Evolutionary conservation across 495 filamentous ascomycete genomes (phyloP).

Genomic region (Penicillium coffeae): DNA sequence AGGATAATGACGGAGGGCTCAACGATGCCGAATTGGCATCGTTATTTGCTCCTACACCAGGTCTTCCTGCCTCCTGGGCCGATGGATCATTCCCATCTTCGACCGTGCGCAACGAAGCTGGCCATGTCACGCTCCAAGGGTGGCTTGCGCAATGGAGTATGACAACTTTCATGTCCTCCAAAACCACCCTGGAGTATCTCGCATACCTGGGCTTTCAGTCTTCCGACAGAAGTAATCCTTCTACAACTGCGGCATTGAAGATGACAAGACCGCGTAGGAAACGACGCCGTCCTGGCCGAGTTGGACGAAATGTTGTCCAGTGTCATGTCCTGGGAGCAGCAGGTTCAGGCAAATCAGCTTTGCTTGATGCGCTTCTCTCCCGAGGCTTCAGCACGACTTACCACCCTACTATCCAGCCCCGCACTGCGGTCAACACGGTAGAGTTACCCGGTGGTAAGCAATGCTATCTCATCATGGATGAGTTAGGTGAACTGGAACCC

Average conservation of each 20-base stretch:
- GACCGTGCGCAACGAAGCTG: slow-evolving; percentile 91
- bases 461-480: slow-evolving; percentile 92
- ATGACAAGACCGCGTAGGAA: slow-evolving; percentile 87
- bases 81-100: slow-evolving; percentile 93
- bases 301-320: slow-evolving; percentile 93
- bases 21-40: slow-evolving; percentile 78
- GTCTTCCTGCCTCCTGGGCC: slow-evolving; percentile 78
- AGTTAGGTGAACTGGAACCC: slow-evolving; percentile 91
- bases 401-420: slow-evolving; percentile 89
- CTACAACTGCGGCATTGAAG: slow-evolving; percentile 78
- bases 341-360: slow-evolving; percentile 79
- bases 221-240: slow-evolving; percentile 57
- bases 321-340: slow-evolving; percentile 88
- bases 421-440: slow-evolving; percentile 91
- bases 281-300: slow-evolving; percentile 70
- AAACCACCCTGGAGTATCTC: slow-evolving; percentile 90
- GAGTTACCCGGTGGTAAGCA: slow-evolving; percentile 95
- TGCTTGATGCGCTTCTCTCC: slow-evolving; percentile 87
- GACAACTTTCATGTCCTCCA: slow-evolving; percentile 95
- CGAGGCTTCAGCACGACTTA: slow-evolving; percentile 83
- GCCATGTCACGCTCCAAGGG: slow-evolving; percentile 91
- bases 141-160: slow-evolving; percentile 99
- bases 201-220: slow-evolving; percentile 89
- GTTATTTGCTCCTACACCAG: slow-evolving; percentile 90
- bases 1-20: slow-evolving; percentile 94